A percentile compares a stretch with the other conserved stretches of the same genome.
These are phyloP conservation scores for Daedaleopsis sinensis DNA, from an alignment of 768 basidiomycete genomes.

Conservation along the genomic window DNA sequence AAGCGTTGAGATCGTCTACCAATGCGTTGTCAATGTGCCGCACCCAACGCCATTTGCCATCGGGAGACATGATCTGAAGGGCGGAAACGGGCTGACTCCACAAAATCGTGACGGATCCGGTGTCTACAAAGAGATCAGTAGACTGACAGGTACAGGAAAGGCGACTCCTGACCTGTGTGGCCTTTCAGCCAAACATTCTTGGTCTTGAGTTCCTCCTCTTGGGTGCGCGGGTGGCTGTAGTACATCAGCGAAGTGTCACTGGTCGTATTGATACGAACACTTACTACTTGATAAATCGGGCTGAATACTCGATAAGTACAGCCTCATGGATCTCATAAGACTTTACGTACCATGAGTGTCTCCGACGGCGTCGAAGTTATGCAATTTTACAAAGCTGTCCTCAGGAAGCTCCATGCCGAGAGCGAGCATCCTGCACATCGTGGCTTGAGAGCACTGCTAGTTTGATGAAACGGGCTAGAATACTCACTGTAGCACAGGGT, in stretches of 20 bases:
- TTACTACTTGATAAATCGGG: constrained; percentile 53
- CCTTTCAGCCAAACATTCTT: constrained; percentile 64
- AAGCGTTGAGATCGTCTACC: constrained; percentile 30
- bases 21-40: constrained; percentile 61
- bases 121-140: constrained; percentile 38
- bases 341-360: constrained; percentile 38
- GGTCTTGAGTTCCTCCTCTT: constrained; percentile 52
- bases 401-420: constrained; percentile 48
- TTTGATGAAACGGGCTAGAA: constrained; percentile 32
- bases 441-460: background rate
- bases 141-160: background rate
- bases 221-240: constrained; percentile 49
- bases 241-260: background rate
- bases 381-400: constrained; percentile 43
- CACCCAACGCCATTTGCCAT: constrained; percentile 60
- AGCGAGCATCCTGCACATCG: constrained; percentile 38
- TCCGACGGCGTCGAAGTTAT: constrained; percentile 38
- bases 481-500: constrained; percentile 31
- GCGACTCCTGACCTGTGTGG: constrained; percentile 50
- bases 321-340: background rate
- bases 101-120: constrained; percentile 58
- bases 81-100: constrained; percentile 65
- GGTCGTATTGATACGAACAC: constrained; percentile 16
- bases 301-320: constrained; percentile 28
- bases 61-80: constrained; percentile 55